Conservation (phyloP, 768 basidiomycete species). For the Leccinellum albellum region DNA sequence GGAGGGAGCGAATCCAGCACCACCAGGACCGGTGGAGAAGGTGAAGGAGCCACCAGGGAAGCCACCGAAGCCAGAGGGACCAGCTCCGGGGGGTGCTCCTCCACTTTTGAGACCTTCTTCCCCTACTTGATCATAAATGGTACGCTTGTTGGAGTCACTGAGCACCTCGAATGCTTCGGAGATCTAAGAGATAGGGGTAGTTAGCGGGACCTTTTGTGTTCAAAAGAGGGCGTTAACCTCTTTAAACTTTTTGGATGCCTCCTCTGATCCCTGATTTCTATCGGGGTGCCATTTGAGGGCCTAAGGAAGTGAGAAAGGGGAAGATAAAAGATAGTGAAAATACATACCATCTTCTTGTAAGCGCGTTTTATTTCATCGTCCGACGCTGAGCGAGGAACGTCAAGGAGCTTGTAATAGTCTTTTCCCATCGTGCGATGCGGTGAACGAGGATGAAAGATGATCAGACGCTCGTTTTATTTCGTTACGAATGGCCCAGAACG, state of each 20-base stretch:
- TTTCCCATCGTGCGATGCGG: constrained; percentile 51
- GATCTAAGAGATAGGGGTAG: constrained; percentile 44
- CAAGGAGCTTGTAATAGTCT: constrained; percentile 88
- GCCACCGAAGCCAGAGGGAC: constrained; percentile 38
- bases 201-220: no score
- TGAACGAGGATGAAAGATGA: no score
- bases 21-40: constrained; percentile 48
- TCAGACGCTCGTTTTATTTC: background rate
- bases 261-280: constrained; percentile 81
- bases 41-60: constrained; percentile 55
- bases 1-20: constrained; percentile 62
- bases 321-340: background rate
- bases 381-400: constrained; percentile 63
- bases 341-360: constrained; percentile 85
- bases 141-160: constrained; percentile 79
- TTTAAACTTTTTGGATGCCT: constrained; percentile 87
- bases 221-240: constrained; percentile 46
- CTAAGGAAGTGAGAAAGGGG: constrained; percentile 32
- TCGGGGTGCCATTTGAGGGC: constrained; percentile 96
- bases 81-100: constrained; percentile 51
- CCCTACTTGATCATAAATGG: constrained; percentile 89
- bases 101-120: constrained; percentile 90
- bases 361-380: constrained; percentile 92
- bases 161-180: constrained; percentile 97
- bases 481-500: constrained; percentile 35